Evolutionary conservation across 768 basidiomycete species (phyloP).

Genomic region (Leccinum uliginosum): DNA sequence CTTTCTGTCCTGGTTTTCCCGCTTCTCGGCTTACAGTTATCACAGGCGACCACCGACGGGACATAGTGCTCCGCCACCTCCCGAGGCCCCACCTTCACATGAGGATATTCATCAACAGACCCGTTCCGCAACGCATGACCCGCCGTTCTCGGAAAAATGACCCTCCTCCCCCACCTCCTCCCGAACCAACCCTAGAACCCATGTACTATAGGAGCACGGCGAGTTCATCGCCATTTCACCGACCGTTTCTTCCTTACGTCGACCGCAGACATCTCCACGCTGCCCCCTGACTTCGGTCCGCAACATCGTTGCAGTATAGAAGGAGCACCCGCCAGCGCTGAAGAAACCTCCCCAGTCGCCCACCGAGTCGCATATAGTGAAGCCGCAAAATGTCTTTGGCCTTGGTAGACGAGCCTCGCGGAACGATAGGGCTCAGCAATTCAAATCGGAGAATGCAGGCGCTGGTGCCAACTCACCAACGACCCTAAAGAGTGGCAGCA

Average conservation of each 20-base stretch:
- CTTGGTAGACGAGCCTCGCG: constrained; percentile 31
- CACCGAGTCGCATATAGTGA: constrained; percentile 34
- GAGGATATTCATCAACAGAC: constrained; percentile 37
- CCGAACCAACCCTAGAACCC: constrained; percentile 34
- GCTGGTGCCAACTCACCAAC: constrained; percentile 10
- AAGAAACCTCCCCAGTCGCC: constrained; percentile 31
- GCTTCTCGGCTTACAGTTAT: background rate
- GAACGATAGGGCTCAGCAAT: constrained; percentile 17
- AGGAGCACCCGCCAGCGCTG: constrained; percentile 59
- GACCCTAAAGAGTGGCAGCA: constrained; percentile 28
- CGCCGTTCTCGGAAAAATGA: constrained; percentile 46
- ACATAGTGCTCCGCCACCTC: constrained; percentile 38
- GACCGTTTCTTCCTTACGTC: constrained; percentile 49
- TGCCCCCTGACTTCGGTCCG: constrained; percentile 71
- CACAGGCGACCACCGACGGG: constrained; percentile 42
- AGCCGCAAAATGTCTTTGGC: constrained; percentile 30
- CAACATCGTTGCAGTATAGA: constrained; percentile 78
- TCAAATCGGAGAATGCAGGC: constrained; percentile 7
- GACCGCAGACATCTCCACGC: constrained; percentile 62
- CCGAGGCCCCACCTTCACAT: constrained; percentile 40
- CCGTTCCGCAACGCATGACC: constrained; percentile 38
- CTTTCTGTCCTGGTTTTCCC: background rate
- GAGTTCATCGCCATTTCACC: constrained; percentile 34
- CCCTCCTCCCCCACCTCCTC: constrained; percentile 30
- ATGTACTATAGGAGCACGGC: too few relatives aligned